These are phyloP conservation scores for Saccharomycopsis synnaedendra DNA, from an alignment of 805 yeast genomes.

Conservation along the genomic window DNA sequence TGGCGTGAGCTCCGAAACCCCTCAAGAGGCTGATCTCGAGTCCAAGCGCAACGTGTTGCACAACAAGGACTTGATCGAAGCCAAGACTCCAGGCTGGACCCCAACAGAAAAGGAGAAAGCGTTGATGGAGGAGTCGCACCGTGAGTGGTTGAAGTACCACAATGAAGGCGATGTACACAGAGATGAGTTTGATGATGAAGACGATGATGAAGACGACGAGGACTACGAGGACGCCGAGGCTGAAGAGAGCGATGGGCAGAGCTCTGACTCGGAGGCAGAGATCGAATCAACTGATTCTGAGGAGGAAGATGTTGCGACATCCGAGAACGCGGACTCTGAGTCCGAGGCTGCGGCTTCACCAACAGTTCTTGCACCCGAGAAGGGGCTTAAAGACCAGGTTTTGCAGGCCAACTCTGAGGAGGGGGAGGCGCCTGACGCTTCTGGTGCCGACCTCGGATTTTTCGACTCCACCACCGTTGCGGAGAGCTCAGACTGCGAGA, in stretches of 20 bases:
- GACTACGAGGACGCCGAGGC: not conserved
- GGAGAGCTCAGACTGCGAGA: no score
- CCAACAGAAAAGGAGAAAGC: conserved; percentile 19
- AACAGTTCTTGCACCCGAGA: no score
- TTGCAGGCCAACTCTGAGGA: no score
- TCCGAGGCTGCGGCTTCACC: no score
- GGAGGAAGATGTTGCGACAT: not conserved
- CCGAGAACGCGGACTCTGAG: not conserved
- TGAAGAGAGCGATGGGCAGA: not conserved
- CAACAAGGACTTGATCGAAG: conserved; percentile 13
- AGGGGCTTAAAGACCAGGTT: no score
- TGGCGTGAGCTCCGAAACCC: conserved; percentile 21
- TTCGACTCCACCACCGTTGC: no score
- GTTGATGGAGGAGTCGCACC: conserved; percentile 15
- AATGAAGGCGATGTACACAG: conserved; percentile 21
- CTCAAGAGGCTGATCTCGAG: conserved; percentile 17
- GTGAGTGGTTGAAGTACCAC: conserved; percentile 11
- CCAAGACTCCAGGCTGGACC: conserved; percentile 7
- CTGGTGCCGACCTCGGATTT: no score
- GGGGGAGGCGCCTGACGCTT: no score
- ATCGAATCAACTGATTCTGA: not conserved
- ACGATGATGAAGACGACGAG: conserved; percentile 3
- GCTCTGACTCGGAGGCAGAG: not conserved
- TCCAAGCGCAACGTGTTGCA: conserved; percentile 15
- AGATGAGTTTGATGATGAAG: conserved; percentile 10